Evolutionary conservation across 176 grass and related monocot species (phyloP).

Genomic region (Zoysia japonica): DNA sequence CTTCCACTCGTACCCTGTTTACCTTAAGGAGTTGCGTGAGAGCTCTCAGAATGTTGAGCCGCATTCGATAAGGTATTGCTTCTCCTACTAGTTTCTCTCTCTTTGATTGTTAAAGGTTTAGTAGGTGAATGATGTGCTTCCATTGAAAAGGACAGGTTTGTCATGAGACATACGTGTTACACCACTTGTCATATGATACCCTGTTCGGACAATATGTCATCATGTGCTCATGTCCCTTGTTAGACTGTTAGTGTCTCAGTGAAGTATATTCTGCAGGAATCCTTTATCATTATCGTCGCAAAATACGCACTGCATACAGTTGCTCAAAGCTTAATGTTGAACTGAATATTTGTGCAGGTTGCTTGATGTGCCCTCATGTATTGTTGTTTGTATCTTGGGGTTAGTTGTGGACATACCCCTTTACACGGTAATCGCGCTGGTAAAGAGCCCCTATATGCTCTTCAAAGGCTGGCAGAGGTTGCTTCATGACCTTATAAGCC

Average conservation of each 20-base stretch:
- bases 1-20: slow-evolving; percentile 70
- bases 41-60: slow-evolving; percentile 47
- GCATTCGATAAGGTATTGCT: slow-evolving; percentile 73
- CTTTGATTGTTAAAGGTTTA: slow-evolving; percentile 18
- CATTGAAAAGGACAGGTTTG: slow-evolving; percentile 11
- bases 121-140: neutral
- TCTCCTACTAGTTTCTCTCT: neutral
- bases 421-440: slow-evolving; percentile 75
- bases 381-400: slow-evolving; percentile 60
- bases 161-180: slow-evolving; percentile 21
- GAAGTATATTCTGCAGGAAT: neutral
- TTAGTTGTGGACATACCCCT: slow-evolving; percentile 75
- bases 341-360: slow-evolving; percentile 54
- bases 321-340: neutral
- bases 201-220: slow-evolving; percentile 7
- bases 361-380: slow-evolving; percentile 68
- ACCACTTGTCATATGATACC: neutral
- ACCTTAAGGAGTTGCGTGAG: slow-evolving; percentile 78
- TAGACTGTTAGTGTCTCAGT: slow-evolving; percentile 10
- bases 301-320: neutral
- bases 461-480: slow-evolving; percentile 99
- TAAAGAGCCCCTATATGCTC: slow-evolving; percentile 98
- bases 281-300: neutral
- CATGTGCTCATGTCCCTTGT: neutral
- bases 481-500: slow-evolving; percentile 81